Evolutionary conservation across 371 early-diverging fungal genomes (phyloP).

Genomic region (Lichtheimia ornata): DNA sequence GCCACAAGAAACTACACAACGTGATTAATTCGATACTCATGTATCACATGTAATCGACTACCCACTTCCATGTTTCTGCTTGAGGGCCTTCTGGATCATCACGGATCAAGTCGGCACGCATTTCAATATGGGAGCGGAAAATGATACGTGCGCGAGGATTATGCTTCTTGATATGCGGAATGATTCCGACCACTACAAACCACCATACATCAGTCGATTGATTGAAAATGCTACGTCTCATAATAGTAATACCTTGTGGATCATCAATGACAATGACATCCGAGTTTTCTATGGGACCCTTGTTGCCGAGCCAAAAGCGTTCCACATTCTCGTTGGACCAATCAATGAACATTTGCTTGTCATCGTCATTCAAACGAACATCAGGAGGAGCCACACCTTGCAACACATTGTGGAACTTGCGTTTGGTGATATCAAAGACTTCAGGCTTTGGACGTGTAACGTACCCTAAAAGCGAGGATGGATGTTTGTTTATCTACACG

Average conservation of each 20-base stretch:
- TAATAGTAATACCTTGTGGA: conserved; percentile 63
- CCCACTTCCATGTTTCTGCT: conserved; percentile 64
- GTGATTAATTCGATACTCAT: conserved; percentile 68
- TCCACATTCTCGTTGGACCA: conserved; percentile 81
- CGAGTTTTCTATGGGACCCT: conserved; percentile 66
- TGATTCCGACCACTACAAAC: conserved; percentile 68
- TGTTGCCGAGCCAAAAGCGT: conserved; percentile 70
- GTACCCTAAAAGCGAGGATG: conserved; percentile 42
- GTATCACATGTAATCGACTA: conserved; percentile 32
- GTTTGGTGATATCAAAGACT: conserved; percentile 82
- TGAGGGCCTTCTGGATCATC: conserved; percentile 57
- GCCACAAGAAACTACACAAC: conserved; percentile 64
- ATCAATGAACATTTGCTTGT: conserved; percentile 66
- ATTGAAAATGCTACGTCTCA: background rate
- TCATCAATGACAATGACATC: conserved; percentile 89
- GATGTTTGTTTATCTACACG: background rate
- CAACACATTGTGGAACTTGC: conserved; percentile 87
- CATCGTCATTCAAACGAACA: conserved; percentile 62
- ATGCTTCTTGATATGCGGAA: conserved; percentile 72
- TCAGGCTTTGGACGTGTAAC: conserved; percentile 78
- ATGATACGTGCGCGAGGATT: conserved; percentile 72
- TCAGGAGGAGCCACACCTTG: conserved; percentile 77
- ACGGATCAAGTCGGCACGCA: conserved; percentile 70
- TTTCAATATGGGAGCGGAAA: conserved; percentile 88
- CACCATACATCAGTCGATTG: too few relatives aligned